phyloP scores from a whole-genome alignment of 2,329 filamentous ascomycete species.

The Ophiostoma sp. region DNA sequence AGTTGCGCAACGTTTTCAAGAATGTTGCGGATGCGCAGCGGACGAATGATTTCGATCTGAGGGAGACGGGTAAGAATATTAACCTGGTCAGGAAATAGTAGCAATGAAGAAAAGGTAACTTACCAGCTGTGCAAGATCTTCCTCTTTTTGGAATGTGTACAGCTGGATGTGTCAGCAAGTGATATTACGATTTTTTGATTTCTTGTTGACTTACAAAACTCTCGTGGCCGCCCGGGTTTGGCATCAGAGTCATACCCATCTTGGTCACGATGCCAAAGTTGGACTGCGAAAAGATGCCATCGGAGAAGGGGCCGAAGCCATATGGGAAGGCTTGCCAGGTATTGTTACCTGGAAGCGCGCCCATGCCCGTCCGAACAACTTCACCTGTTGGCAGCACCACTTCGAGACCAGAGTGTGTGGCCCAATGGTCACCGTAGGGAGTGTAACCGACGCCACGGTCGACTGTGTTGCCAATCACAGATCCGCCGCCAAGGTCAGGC shows the following conservation, averaged over 20 bases:
- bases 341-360: constrained; percentile 44
- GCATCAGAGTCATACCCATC: constrained; percentile 50
- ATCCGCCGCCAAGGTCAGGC: constrained; percentile 45
- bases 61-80: not conserved
- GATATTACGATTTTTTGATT: too few relatives aligned
- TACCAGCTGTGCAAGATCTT: constrained; percentile 36
- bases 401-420: constrained; percentile 36
- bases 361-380: constrained; percentile 50
- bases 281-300: constrained; percentile 53
- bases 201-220: constrained; percentile 13
- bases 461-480: constrained; percentile 47
- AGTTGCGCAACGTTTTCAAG: constrained; percentile 49
- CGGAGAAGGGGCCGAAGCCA: constrained; percentile 42
- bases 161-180: constrained; percentile 36
- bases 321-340: constrained; percentile 43
- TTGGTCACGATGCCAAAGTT: constrained; percentile 56
- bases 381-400: constrained; percentile 45
- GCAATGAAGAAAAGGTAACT: constrained; percentile 20
- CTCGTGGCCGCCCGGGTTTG: constrained; percentile 39
- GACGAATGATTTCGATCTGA: constrained; percentile 42
- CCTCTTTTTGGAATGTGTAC: constrained; percentile 42
- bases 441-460: constrained; percentile 51
- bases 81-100: constrained; percentile 25
- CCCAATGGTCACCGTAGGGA: constrained; percentile 44
- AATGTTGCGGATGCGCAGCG: constrained; percentile 35